A percentile compares a stretch with the other conserved stretches of the same genome.
Evolutionary conservation across 2,329 filamentous ascomycete species (phyloP).

Genomic region (Penicillium freii): DNA sequence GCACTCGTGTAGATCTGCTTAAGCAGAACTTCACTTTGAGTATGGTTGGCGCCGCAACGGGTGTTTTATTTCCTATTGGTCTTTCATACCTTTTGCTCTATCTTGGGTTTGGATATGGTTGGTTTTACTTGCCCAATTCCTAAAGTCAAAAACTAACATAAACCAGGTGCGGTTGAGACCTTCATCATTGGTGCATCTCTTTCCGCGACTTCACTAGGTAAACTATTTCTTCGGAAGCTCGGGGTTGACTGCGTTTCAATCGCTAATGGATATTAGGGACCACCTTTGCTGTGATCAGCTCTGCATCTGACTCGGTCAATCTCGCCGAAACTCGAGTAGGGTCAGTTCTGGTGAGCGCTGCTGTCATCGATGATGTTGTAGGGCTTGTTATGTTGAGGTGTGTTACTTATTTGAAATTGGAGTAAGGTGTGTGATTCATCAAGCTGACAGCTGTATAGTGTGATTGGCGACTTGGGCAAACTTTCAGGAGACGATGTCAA

Average conservation of each 20-base stretch:
- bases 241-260: no score
- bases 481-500: constrained; percentile 25
- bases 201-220: constrained; percentile 33
- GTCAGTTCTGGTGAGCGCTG: constrained; percentile 47
- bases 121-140: not conserved
- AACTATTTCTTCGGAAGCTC: not conserved
- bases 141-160: constrained; percentile 4
- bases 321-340: constrained; percentile 46
- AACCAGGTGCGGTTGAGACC: constrained; percentile 31
- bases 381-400: constrained; percentile 42
- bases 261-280: constrained; percentile 20
- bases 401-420: not conserved
- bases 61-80: constrained; percentile 49
- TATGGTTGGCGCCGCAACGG: constrained; percentile 44
- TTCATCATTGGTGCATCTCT: constrained; percentile 34
- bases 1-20: constrained; percentile 48
- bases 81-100: constrained; percentile 47
- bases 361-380: constrained; percentile 49
- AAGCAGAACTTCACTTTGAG: constrained; percentile 47
- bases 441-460: constrained; percentile 15
- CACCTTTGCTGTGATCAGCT: constrained; percentile 33
- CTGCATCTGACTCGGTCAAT: constrained; percentile 36
- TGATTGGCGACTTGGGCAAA: constrained; percentile 35
- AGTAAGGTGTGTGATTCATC: not conserved
- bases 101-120: constrained; percentile 45